These are phyloP conservation scores for Metschnikowia lunata DNA, from an alignment of 805 yeast genomes.

Conservation along the genomic window DNA sequence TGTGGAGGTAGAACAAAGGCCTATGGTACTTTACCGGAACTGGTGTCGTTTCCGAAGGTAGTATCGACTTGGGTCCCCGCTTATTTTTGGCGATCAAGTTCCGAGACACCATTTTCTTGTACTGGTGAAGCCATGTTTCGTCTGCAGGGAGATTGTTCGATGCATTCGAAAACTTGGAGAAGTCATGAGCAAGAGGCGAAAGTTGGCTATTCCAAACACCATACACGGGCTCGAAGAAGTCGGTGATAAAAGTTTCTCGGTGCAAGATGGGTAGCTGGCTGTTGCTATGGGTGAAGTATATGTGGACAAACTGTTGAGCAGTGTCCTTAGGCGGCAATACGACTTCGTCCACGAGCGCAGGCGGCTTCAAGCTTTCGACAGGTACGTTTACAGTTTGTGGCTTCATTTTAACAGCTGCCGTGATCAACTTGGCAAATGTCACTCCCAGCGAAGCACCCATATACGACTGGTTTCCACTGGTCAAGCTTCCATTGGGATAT, in stretches of 20 bases:
- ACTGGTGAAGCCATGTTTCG: slow-evolving; percentile 46
- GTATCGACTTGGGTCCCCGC: slow-evolving; percentile 16
- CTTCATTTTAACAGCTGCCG: slow-evolving; percentile 67
- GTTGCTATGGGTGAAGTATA: slow-evolving; percentile 75
- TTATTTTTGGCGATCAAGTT: slow-evolving; percentile 1
- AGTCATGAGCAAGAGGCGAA: slow-evolving; percentile 33
- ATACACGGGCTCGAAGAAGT: slow-evolving; percentile 73
- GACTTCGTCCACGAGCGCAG: too few species aligned
- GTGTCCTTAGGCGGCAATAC: slow-evolving; percentile 63
- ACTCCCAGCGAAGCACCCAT: slow-evolving; percentile 19
- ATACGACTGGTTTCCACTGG: slow-evolving; percentile 5
- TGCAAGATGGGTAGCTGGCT: slow-evolving; percentile 82
- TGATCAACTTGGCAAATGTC: slow-evolving; percentile 64
- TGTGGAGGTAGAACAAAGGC: slow-evolving; percentile 66
- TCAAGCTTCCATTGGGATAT: not conserved
- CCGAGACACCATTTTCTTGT: slow-evolving; percentile 28
- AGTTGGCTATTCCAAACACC: slow-evolving; percentile 56
- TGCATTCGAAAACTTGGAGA: not conserved
- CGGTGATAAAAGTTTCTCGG: slow-evolving; percentile 65
- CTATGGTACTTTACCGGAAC: slow-evolving; percentile 48
- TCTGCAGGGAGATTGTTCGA: slow-evolving; percentile 9
- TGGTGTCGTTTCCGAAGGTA: slow-evolving; percentile 25
- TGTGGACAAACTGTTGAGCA: slow-evolving; percentile 61
- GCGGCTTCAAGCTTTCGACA: too few species aligned
- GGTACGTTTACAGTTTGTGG: too few species aligned